Base-by-base conservation (phyloP, 225 moss, liverwort and hornwort species). In the Rhytidiadelphus loreus region DNA sequence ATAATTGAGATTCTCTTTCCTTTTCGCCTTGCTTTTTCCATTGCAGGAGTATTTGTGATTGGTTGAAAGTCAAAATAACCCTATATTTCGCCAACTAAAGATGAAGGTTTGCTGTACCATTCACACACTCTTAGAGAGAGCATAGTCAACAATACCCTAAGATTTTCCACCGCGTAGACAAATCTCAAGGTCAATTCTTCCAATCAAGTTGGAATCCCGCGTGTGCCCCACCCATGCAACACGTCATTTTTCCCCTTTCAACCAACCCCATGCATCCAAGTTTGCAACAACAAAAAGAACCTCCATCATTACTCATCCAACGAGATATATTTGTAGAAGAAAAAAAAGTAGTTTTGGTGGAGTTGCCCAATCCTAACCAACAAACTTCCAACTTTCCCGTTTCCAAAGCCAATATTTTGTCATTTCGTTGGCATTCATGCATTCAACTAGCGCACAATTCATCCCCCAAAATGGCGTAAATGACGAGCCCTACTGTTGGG, bases 1-100 rank as follows among this genome's bases (percentile, higher is more conserved):
- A 53, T 53, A 9, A 6, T 37, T 23, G 8, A 23, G 9, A 53
- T 77, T 24, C 77, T 77, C 15, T 53, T 53, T 15, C 1, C 37
- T 35, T 53, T n/a, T n/a, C n/a, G n/a, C n/a, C n/a, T n/a, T n/a
- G n/a, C n/a, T n/a, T n/a, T n/a, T 15, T 35, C 1, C 8, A 77
- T 23, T 23, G 14, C 1, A 24, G 0, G 6, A 77, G 15, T n/a
- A 53, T 8, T 77, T 24, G 6, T 1, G 0, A 23, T 76, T 23
- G 24, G 8, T 24, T 53, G 15, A 15, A 53, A 37, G 37, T 15
- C 23, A 53, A 52, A 52, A 35, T 3, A 53, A 13, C 7, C 53
- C 8, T 35, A 8, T 14, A 6, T 8, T 22, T 76, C 35, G 5
- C 6, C 3, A n/a, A n/a, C n/a, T n/a, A n/a, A 3, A 76, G 35